A percentile compares a stretch with the other conserved stretches of the same genome.
Conservation (phyloP, 768 basidiomycete genomes). For the Trametes meyenii region DNA sequence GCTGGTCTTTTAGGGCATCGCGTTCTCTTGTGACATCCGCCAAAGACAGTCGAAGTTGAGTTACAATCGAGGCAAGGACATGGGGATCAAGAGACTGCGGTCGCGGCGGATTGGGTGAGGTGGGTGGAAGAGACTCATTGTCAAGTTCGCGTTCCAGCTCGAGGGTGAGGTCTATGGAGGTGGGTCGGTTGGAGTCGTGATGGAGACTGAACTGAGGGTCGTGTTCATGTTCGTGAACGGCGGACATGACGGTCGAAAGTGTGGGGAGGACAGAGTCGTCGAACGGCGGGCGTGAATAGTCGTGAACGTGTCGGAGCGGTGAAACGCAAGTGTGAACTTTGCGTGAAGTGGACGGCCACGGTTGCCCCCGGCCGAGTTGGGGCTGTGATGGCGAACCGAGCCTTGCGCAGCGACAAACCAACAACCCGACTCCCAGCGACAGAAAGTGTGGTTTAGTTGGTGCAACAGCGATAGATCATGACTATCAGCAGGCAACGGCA, state of each 20-base stretch:
- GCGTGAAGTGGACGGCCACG: conserved; percentile 2
- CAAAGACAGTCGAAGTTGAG: conserved; percentile 68
- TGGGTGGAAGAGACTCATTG: conserved; percentile 60
- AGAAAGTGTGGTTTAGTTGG: too few species aligned
- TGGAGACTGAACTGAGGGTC: conserved; percentile 18
- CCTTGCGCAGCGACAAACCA: too few species aligned
- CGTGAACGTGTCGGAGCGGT: conserved; percentile 2
- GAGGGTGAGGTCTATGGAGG: conserved; percentile 76
- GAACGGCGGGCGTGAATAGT: background rate
- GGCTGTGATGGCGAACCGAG: conserved; percentile 35
- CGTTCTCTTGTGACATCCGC: conserved; percentile 69
- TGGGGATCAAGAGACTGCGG: conserved; percentile 68
- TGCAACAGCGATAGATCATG: too few species aligned
- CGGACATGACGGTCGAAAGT: conserved; percentile 14
- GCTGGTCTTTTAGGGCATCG: conserved; percentile 59
- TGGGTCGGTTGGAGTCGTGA: conserved; percentile 36
- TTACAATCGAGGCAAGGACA: conserved; percentile 75
- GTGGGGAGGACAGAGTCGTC: conserved; percentile 13
- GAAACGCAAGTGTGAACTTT: conserved; percentile 4
- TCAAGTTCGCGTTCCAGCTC: conserved; percentile 79
- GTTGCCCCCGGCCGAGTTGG: background rate
- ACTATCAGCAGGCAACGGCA: too few species aligned
- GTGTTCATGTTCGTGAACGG: conserved; percentile 25
- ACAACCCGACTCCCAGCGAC: too few species aligned
- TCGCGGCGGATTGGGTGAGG: conserved; percentile 43